phyloP scores from a whole-genome alignment of 2,329 filamentous ascomycete species.

The Ophiostoma sp. region DNA sequence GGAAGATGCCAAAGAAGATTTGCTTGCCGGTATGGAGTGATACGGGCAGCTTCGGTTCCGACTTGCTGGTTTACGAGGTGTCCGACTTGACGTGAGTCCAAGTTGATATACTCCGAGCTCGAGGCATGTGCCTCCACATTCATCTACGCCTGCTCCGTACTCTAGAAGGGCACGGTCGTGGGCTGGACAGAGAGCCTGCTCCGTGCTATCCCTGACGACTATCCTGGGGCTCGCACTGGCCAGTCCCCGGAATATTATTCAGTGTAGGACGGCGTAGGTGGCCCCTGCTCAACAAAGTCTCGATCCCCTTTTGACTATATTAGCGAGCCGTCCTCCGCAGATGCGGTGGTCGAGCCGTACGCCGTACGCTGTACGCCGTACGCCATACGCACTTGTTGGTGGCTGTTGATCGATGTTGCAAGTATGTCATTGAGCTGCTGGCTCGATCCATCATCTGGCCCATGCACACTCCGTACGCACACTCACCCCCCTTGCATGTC shows the following conservation, averaged over 20 bases:
- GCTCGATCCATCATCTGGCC: too few relatives aligned
- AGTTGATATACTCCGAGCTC: background rate
- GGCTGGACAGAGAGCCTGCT: background rate
- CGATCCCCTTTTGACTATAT: too few relatives aligned
- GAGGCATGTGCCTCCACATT: too few relatives aligned
- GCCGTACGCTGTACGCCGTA: too few relatives aligned
- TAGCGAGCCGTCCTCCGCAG: too few relatives aligned
- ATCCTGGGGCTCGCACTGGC: slow-evolving; percentile 6
- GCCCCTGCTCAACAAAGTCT: background rate
- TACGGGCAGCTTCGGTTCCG: background rate
- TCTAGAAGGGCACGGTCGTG: background rate
- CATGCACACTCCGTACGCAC: too few relatives aligned
- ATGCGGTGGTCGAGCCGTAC: too few relatives aligned
- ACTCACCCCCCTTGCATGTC: background rate
- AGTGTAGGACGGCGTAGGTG: background rate
- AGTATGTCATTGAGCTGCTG: too few relatives aligned
- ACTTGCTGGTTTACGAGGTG: slow-evolving; percentile 3
- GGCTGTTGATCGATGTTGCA: too few relatives aligned
- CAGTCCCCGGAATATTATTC: background rate
- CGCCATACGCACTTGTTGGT: too few relatives aligned
- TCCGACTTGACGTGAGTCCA: background rate
- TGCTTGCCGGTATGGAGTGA: background rate
- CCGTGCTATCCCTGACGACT: background rate
- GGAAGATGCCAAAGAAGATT: background rate
- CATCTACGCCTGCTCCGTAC: background rate